Conservation (phyloP, 2,329 filamentous ascomycete species). For the Colletotrichum zoysiae region DNA sequence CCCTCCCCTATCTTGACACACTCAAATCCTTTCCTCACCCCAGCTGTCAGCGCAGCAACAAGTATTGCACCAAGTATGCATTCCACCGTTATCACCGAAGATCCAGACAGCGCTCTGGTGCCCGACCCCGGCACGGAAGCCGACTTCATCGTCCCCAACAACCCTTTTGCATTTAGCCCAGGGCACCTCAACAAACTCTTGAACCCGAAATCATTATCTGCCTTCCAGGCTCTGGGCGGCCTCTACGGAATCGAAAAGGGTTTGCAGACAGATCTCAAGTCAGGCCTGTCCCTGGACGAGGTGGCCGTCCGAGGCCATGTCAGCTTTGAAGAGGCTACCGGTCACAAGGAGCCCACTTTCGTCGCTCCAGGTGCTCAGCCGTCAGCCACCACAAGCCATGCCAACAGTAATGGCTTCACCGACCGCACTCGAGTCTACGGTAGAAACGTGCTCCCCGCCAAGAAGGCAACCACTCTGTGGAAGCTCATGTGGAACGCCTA, state of each 20-base stretch:
- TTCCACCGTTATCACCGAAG: constrained; percentile 42
- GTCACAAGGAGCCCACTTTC: constrained; percentile 41
- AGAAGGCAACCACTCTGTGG: constrained; percentile 72
- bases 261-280: constrained; percentile 70
- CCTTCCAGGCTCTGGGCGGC: constrained; percentile 79
- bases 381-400: constrained; percentile 19
- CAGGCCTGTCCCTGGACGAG: constrained; percentile 79
- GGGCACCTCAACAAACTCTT: constrained; percentile 81
- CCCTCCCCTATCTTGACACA: constrained; percentile 42
- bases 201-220: constrained; percentile 79
- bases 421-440: constrained; percentile 71
- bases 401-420: constrained; percentile 44
- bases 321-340: constrained; percentile 74
- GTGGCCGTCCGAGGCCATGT: constrained; percentile 71
- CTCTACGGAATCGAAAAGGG: constrained; percentile 77
- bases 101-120: constrained; percentile 65
- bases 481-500: constrained; percentile 75
- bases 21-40: constrained; percentile 47
- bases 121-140: constrained; percentile 78
- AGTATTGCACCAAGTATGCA: constrained; percentile 39
- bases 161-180: constrained; percentile 79
- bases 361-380: constrained; percentile 19
- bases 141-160: constrained; percentile 80
- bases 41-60: constrained; percentile 39
- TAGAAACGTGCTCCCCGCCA: constrained; percentile 72